Evolutionary conservation across 805 yeast genomes (phyloP).

Genomic region (Candida nanaspora): DNA sequence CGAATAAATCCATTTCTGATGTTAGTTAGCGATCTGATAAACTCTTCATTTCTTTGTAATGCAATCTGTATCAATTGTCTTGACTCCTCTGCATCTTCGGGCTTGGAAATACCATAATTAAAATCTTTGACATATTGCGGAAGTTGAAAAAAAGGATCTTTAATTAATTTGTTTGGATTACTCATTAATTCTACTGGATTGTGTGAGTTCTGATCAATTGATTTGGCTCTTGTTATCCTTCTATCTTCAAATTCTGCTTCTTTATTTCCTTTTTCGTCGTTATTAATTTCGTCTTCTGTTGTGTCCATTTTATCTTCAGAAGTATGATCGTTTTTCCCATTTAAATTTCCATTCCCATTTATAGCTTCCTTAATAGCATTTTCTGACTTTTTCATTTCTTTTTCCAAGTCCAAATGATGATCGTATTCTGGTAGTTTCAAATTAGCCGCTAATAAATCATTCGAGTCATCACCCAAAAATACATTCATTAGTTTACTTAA

Average conservation of each 20-base stretch:
- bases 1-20: slow-evolving; percentile 70
- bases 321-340: too few species aligned
- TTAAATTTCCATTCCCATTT: slow-evolving; percentile 4
- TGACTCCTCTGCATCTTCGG: slow-evolving; percentile 58
- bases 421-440: slow-evolving; percentile 65
- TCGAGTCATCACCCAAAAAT: slow-evolving; percentile 83
- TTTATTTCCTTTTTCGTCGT: slow-evolving; percentile 10
- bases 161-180: slow-evolving; percentile 10
- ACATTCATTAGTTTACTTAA: slow-evolving; percentile 67
- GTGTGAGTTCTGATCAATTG: not conserved
- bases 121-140: slow-evolving; percentile 45
- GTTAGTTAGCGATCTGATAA: slow-evolving; percentile 66
- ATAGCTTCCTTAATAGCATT: slow-evolving; percentile 6
- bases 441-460: slow-evolving; percentile 53
- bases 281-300: slow-evolving; percentile 17
- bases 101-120: slow-evolving; percentile 38
- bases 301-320: slow-evolving; percentile 9
- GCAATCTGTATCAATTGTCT: slow-evolving; percentile 72
- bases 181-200: not conserved
- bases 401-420: slow-evolving; percentile 42
- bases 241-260: slow-evolving; percentile 8
- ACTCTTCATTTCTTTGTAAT: slow-evolving; percentile 80
- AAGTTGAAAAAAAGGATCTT: slow-evolving; percentile 60
- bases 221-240: slow-evolving; percentile 10
- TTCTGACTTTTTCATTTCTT: slow-evolving; percentile 11